Percentiles rank a stretch among this genome's conserved stretches.
These are phyloP conservation scores for Russula sp. DNA, from an alignment of 768 basidiomycete species.

Conservation along the genomic window DNA sequence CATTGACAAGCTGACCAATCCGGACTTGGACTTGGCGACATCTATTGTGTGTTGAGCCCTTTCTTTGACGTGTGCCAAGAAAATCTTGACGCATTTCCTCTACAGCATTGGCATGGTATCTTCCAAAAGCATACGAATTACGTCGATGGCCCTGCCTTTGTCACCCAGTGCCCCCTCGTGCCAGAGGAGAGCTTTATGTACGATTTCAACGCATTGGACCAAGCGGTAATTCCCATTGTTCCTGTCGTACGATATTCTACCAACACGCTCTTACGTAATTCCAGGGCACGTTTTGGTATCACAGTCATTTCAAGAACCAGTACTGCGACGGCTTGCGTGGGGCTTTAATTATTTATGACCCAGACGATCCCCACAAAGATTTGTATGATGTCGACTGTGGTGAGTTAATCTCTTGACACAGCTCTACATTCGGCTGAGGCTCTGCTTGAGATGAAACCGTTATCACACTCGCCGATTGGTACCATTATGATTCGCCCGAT, in stretches of 20 bases:
- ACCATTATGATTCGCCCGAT: constrained; percentile 15
- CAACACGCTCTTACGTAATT: neutral
- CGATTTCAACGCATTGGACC: constrained; percentile 29
- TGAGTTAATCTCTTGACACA: neutral
- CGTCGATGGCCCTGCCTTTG: constrained; percentile 24
- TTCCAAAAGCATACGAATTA: constrained; percentile 20
- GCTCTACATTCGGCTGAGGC: neutral
- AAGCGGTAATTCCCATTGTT: constrained; percentile 24
- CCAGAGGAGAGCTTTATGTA: constrained; percentile 35
- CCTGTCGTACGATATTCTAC: neutral
- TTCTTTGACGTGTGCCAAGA: neutral
- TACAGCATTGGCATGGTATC: constrained; percentile 23
- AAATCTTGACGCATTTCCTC: too few species aligned
- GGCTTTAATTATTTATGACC: constrained; percentile 29
- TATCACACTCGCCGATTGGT: constrained; percentile 41
- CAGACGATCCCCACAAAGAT: constrained; percentile 24
- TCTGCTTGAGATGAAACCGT: constrained; percentile 35
- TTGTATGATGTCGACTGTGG: constrained; percentile 31
- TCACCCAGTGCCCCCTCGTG: constrained; percentile 38
- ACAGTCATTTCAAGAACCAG: constrained; percentile 36
- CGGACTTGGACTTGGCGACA: neutral
- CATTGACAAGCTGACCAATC: neutral
- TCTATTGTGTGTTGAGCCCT: neutral
- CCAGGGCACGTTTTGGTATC: constrained; percentile 34
- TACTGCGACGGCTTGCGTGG: constrained; percentile 40